A percentile compares a stretch with the other conserved stretches of the same genome.
Conservation (phyloP, 2,329 filamentous ascomycete genomes). For the Diaporthe amygdali region DNA sequence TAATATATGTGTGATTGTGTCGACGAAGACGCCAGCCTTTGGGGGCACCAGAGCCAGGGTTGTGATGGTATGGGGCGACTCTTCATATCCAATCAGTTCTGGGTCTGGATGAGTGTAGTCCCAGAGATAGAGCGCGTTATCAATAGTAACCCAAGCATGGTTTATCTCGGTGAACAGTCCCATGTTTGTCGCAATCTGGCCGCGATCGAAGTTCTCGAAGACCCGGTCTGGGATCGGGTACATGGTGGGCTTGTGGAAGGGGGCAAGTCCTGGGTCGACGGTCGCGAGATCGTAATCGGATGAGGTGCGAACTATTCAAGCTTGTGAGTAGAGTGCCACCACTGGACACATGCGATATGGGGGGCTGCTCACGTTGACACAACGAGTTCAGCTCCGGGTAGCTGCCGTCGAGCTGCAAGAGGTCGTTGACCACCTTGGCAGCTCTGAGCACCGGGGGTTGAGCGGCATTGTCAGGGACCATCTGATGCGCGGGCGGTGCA, state of each 20-base stretch:
- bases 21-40: constrained; percentile 85
- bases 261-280: constrained; percentile 75
- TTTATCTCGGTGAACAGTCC: constrained; percentile 94
- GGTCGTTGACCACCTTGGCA: constrained; percentile 81
- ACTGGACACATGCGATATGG: background rate
- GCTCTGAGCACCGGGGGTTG: constrained; percentile 76
- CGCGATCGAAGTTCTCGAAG: constrained; percentile 89
- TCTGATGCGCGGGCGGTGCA: constrained; percentile 37
- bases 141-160: constrained; percentile 94
- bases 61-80: constrained; percentile 85
- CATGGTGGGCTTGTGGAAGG: constrained; percentile 85
- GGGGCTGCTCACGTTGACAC: constrained; percentile 73
- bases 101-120: constrained; percentile 95
- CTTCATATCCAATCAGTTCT: constrained; percentile 90
- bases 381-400: constrained; percentile 92
- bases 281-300: constrained; percentile 86
- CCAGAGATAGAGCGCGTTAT: constrained; percentile 96
- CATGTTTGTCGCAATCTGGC: constrained; percentile 89
- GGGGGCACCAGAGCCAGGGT: constrained; percentile 88
- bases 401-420: constrained; percentile 75
- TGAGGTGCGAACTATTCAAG: constrained; percentile 76
- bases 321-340: background rate
- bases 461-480: constrained; percentile 45
- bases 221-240: constrained; percentile 92
- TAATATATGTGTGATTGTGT: constrained; percentile 83